A percentile compares a stretch with the other conserved stretches of the same genome.
phyloP scores from a whole-genome alignment of 176 grass and related monocot genomes.

The Oryza coarctata region DNA sequence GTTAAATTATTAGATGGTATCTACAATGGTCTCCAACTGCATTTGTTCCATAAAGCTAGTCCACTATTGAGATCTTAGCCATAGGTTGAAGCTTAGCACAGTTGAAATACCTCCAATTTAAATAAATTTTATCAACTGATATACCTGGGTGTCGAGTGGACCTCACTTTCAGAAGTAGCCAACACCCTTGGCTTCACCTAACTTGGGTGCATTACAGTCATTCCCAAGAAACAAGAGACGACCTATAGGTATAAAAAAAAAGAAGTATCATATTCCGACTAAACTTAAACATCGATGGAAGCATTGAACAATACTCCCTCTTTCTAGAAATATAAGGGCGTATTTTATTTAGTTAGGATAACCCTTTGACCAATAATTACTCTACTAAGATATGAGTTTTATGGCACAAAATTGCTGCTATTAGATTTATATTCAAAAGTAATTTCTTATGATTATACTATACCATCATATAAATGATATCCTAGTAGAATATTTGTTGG shows the following conservation, averaged over 20 bases:
- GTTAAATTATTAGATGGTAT: conserved; percentile 19
- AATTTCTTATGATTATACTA: no score
- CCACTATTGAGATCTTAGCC: background rate
- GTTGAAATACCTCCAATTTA: conserved; percentile 1
- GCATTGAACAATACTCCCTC: background rate
- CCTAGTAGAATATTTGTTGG: no score
- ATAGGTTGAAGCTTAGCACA: background rate
- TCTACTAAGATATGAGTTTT: no score
- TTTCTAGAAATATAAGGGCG: no score
- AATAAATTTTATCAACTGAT: background rate
- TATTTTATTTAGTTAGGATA: no score
- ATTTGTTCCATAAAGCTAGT: background rate
- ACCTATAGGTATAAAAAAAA: conserved; percentile 31
- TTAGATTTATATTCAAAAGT: no score
- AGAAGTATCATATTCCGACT: background rate
- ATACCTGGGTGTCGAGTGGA: background rate
- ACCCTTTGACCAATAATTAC: no score
- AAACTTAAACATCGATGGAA: background rate
- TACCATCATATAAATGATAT: no score
- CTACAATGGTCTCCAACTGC: conserved; percentile 17
- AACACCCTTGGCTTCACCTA: conserved; percentile 44
- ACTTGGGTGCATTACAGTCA: conserved; percentile 34
- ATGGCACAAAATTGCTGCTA: no score
- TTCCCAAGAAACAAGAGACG: conserved; percentile 69
- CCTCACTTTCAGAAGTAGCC: conserved; percentile 59